Base-by-base conservation (phyloP, 1,284 basidiomycete species). In the Tylopilus orsonianus region DNA sequence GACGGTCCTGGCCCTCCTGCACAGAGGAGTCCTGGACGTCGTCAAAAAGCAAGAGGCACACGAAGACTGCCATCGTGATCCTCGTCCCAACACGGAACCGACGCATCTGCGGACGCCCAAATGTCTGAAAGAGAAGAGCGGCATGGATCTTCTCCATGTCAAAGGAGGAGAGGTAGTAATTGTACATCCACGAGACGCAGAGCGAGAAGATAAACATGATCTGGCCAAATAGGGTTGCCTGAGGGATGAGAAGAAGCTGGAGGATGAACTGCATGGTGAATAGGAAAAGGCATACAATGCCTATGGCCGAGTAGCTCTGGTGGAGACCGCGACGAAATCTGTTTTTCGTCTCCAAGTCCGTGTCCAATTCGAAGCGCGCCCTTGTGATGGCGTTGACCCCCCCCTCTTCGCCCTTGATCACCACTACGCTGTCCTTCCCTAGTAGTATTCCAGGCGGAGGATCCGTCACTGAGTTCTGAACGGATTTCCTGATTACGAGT, bases 151-250 rank as follows among this genome's bases (percentile, higher is more conserved):
- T 51, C 27, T 61, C 60, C 48, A 43, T 47, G 29, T 65, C 55
- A 8, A 57, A 39, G 3, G 56, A 53, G 26, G 61, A 58, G n/a
- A 68, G 49, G 34, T 51, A 56, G 14, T 54, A 59, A 19, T 64
- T 61, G 37, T 67, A 58, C 10, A n/a, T 14, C 67, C 64, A 69
- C 4, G 62, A 68, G 13, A 44, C 52, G 16, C 44, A 46, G 44
- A 68, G 52, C 4, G 59, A 66, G 45, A 52, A 2, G 23, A 69
- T 29, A 39, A 68, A 68, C 61, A 68, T 60, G 42, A 60, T 54
- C 48, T 69, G 66, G 29, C 64, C 66, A 29, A 68, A 67, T 5
- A 69, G 41, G 5, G 53, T 51, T 9, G 56, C 61, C n/a, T 60
- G 56, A 2, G 66, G 66, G 24, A 66, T 52, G 37, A 67, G 54